Percentiles rank a stretch among this genome's conserved stretches.
Conservation (phyloP, 176 grass and related monocot genomes). For the Cymbopogon citratus region DNA sequence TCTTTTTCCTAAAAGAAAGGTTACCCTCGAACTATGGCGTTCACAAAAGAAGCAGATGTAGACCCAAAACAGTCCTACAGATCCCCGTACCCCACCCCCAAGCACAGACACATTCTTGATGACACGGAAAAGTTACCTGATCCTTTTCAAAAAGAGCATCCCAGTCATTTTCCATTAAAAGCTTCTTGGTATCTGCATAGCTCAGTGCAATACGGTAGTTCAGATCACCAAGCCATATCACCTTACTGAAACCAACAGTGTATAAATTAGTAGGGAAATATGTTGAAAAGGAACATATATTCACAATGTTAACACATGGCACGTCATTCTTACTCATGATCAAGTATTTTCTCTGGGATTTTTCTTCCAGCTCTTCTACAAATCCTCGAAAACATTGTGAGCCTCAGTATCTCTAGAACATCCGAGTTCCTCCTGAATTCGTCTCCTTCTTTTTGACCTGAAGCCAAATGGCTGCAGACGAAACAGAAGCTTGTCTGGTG, state of each 20-base stretch:
- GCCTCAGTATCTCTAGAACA: slow-evolving; percentile 67
- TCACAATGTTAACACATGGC: background rate
- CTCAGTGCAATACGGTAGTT: slow-evolving; percentile 90
- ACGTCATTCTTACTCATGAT: slow-evolving; percentile 70
- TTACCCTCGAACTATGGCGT: background rate
- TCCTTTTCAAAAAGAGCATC: slow-evolving; percentile 73
- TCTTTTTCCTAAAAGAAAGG: background rate
- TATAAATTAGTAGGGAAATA: slow-evolving; percentile 16
- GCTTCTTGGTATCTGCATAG: slow-evolving; percentile 51
- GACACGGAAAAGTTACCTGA: slow-evolving; percentile 52
- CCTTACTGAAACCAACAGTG: slow-evolving; percentile 54
- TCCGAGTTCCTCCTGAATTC: slow-evolving; percentile 84
- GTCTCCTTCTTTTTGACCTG: slow-evolving; percentile 90
- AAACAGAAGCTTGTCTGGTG: slow-evolving; percentile 93
- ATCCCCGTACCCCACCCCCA: background rate
- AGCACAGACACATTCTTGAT: background rate
- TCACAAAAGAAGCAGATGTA: slow-evolving; percentile 6
- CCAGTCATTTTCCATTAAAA: slow-evolving; percentile 79
- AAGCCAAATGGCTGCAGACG: slow-evolving; percentile 86
- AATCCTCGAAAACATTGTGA: slow-evolving; percentile 74
- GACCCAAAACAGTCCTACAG: background rate
- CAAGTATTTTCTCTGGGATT: slow-evolving; percentile 81
- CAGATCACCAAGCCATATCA: slow-evolving; percentile 86
- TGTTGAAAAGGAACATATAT: background rate
- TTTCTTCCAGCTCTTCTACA: slow-evolving; percentile 55